Percentiles rank a stretch among this genome's conserved stretches.
Evolutionary conservation across 192 early-diverging fungal species (phyloP).

Genomic region (Gryganskiella cystojenkinii): DNA sequence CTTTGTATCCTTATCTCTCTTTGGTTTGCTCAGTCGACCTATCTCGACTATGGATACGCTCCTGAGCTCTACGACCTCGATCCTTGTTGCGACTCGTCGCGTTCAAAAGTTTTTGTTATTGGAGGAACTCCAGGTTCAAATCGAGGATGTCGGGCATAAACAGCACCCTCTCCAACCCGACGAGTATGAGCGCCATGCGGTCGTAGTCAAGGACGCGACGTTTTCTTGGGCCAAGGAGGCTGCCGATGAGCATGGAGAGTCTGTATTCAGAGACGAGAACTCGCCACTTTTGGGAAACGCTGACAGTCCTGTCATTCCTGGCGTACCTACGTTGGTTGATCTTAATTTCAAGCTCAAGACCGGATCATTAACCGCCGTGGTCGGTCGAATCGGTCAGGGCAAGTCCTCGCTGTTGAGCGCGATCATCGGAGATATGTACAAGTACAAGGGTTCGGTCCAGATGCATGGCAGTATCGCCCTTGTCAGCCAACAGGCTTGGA

Average conservation of each 20-base stretch:
- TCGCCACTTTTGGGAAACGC: constrained; percentile 9
- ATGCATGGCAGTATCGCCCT: constrained; percentile 74
- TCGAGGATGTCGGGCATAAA: not conserved
- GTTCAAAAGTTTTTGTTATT: constrained; percentile 56
- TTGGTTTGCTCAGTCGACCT: constrained; percentile 34
- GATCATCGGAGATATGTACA: constrained; percentile 91
- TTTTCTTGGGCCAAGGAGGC: constrained; percentile 25
- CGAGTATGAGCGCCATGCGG: not conserved
- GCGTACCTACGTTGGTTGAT: constrained; percentile 4
- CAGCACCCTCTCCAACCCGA: not conserved
- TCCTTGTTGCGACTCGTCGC: constrained; percentile 67
- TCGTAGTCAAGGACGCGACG: constrained; percentile 7
- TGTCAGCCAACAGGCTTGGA: constrained; percentile 54
- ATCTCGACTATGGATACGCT: constrained; percentile 53
- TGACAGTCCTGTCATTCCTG: not conserved
- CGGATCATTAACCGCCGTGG: constrained; percentile 26
- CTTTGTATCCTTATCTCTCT: constrained; percentile 43
- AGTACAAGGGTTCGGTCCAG: constrained; percentile 64
- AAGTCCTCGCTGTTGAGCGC: constrained; percentile 59
- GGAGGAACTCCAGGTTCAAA: constrained; percentile 20
- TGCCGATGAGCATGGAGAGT: not conserved
- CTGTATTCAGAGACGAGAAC: not conserved
- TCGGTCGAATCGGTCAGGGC: constrained; percentile 57
- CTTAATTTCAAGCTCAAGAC: constrained; percentile 52
- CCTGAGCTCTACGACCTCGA: constrained; percentile 59